Evolutionary conservation across 805 yeast genomes (phyloP).

Genomic region (Candida broadrunensis): DNA sequence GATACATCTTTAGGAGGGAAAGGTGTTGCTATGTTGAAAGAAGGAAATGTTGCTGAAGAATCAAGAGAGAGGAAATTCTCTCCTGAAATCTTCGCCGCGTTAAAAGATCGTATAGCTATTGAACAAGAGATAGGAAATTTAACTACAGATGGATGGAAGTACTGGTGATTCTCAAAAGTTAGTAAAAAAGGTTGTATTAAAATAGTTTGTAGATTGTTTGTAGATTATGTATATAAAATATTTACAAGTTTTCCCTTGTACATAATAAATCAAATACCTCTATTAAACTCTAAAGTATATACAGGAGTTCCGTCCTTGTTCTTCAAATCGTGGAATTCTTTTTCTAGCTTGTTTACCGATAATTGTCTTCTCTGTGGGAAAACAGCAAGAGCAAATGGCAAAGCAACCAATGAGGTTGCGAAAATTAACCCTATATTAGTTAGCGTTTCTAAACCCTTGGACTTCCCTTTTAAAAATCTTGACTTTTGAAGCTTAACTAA

Average conservation of each 20-base stretch:
- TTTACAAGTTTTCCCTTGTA: neutral
- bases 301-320: conserved; percentile 60
- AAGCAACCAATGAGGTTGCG: conserved; percentile 76
- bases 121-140: conserved; percentile 47
- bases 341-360: conserved; percentile 59
- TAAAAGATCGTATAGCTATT: conserved; percentile 44
- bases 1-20: conserved; percentile 84
- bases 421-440: conserved; percentile 87
- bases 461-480: conserved; percentile 61
- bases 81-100: conserved; percentile 33
- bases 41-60: conserved; percentile 6
- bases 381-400: conserved; percentile 93
- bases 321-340: conserved; percentile 56
- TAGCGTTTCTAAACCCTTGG: conserved; percentile 59
- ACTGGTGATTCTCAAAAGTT: conserved; percentile 44
- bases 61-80: conserved; percentile 16
- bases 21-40: conserved; percentile 65
- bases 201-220: too few species aligned
- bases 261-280: conserved; percentile 94
- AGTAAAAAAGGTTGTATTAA: neutral
- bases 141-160: conserved; percentile 48
- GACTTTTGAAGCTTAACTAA: conserved; percentile 73
- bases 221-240: conserved; percentile 1
- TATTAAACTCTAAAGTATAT: conserved; percentile 73
- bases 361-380: conserved; percentile 87